A percentile compares a stretch with the other conserved stretches of the same genome.
Conservation (phyloP, 208 protist species). For the Wallacemonas collosoma region DNA sequence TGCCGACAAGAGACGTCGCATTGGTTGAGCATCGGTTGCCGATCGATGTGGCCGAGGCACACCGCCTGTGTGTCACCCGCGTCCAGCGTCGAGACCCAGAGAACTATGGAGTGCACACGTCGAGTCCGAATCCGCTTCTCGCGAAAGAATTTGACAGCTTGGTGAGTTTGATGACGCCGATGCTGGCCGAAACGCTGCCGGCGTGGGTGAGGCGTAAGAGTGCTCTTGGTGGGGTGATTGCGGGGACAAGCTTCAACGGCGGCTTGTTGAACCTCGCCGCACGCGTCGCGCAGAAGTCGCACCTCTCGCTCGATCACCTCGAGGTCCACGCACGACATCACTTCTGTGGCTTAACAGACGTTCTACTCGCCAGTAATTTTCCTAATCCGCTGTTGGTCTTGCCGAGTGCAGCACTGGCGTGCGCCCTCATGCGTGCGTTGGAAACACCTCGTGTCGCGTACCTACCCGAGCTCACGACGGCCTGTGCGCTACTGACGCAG, state of each 20-base stretch:
- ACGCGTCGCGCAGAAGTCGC: conserved; percentile 66
- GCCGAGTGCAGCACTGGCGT: conserved; percentile 56
- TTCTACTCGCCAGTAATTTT: conserved; percentile 72
- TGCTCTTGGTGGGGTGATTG: conserved; percentile 61
- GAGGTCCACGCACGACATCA: conserved; percentile 69
- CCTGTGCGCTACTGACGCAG: conserved; percentile 66
- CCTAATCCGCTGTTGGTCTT: conserved; percentile 65
- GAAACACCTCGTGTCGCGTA: conserved; percentile 67
- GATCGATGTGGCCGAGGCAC: conserved; percentile 50
- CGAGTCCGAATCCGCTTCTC: conserved; percentile 81
- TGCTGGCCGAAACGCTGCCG: conserved; percentile 47
- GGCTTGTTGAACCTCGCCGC: conserved; percentile 80
- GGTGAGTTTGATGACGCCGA: conserved; percentile 34
- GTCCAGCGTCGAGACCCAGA: conserved; percentile 55
- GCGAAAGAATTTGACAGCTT: conserved; percentile 57
- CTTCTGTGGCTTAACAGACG: conserved; percentile 84
- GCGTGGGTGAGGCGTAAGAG: conserved; percentile 63
- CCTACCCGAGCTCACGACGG: conserved; percentile 64
- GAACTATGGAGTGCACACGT: conserved; percentile 31
- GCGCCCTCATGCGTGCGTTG: conserved; percentile 63
- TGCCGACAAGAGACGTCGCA: background rate
- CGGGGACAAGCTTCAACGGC: conserved; percentile 71
- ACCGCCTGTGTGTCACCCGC: conserved; percentile 54
- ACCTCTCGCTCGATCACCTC: conserved; percentile 67
- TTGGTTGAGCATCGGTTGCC: conserved; percentile 50